Evolutionary conservation across 495 filamentous ascomycete species (phyloP), one percentile per base, ranked within the genome.

Genomic region (Baudoinia panamericana): DNA sequence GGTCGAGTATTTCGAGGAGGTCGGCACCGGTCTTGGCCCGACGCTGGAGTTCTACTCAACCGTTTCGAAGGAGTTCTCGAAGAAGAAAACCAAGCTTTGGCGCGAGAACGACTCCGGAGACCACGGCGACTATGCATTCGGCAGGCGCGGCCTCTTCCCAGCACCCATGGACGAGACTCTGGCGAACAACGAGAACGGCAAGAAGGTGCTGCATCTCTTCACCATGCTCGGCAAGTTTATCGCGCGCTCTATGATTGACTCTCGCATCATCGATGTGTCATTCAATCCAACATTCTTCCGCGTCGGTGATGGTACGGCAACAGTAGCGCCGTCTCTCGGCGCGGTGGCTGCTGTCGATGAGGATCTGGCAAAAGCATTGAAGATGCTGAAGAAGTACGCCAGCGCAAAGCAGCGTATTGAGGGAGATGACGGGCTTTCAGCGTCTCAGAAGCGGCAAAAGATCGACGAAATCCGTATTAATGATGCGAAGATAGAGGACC

Each of bases 271-370:
- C 48, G 92, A 99, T 50, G 78, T 99, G 45, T 93, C 84, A 17
- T 92, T 99, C 62, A 99, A 95, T 53, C 82, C 92, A 4, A 93
- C 84, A 2, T 93, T 96, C 65, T 99, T 99, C 78, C 81, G 90
- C 22, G 84, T 93, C 48, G 82, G 83, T 20, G 79, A 88, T 53
- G 77, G 71, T 35, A 68, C 72, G 12, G 71, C 69, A 12, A 71
- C 77, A 1, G 78, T 95, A 2, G 71, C 78, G 5, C 85, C 90
- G 8, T 93, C 88, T 0, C 69, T 96, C 5, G 90, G 86, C n/a
- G 82, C 90, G 2, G 78, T 96, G 22, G 87, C 84, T 57, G 73
- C 78, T 18, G 92, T 99, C 5, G 92, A 99, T 51, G 67, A 79
- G 11, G 78, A 81, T 40, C 68, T 99, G 12, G 92, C 86, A 20